phyloP scores from a whole-genome alignment of 2,329 filamentous ascomycete genomes.

The Aspergillus sp. region DNA sequence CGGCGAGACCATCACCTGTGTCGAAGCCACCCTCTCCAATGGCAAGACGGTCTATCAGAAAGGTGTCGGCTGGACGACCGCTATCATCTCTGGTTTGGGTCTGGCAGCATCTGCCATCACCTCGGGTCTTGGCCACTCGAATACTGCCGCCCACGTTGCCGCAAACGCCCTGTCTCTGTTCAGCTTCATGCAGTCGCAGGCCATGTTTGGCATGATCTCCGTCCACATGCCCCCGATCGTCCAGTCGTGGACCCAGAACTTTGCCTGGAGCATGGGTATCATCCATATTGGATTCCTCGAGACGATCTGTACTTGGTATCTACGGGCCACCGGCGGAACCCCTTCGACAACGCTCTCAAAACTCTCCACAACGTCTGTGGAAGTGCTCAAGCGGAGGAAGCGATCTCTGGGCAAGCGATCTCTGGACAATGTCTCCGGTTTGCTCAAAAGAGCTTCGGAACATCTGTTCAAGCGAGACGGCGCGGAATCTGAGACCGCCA shows the following conservation, averaged over 20 bases:
- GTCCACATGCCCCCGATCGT: slow-evolving; percentile 84
- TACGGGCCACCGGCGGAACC: slow-evolving; percentile 84
- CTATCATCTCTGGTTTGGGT: slow-evolving; percentile 80
- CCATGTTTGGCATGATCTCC: slow-evolving; percentile 81
- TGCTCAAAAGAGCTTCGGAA: slow-evolving; percentile 31
- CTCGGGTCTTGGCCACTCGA: slow-evolving; percentile 86
- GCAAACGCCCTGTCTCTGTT: slow-evolving; percentile 93
- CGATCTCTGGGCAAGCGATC: slow-evolving; percentile 55
- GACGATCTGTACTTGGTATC: slow-evolving; percentile 89
- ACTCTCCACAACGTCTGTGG: slow-evolving; percentile 73
- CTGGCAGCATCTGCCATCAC: slow-evolving; percentile 83
- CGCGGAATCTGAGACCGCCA: slow-evolving; percentile 48
- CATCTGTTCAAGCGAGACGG: slow-evolving; percentile 52
- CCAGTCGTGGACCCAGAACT: slow-evolving; percentile 92
- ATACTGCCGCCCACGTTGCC: slow-evolving; percentile 91
- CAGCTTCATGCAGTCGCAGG: slow-evolving; percentile 90
- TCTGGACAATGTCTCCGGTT: slow-evolving; percentile 36
- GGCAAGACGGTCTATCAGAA: slow-evolving; percentile 87
- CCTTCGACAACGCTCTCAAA: slow-evolving; percentile 76
- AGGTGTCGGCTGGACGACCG: slow-evolving; percentile 85
- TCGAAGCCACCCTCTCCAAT: slow-evolving; percentile 85
- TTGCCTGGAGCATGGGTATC: slow-evolving; percentile 97
- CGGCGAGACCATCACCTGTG: slow-evolving; percentile 71
- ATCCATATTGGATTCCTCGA: slow-evolving; percentile 87
- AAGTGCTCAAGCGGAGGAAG: slow-evolving; percentile 63